Conservation (phyloP, 106 monocot species). For the Dioscorea dumetorum region DNA sequence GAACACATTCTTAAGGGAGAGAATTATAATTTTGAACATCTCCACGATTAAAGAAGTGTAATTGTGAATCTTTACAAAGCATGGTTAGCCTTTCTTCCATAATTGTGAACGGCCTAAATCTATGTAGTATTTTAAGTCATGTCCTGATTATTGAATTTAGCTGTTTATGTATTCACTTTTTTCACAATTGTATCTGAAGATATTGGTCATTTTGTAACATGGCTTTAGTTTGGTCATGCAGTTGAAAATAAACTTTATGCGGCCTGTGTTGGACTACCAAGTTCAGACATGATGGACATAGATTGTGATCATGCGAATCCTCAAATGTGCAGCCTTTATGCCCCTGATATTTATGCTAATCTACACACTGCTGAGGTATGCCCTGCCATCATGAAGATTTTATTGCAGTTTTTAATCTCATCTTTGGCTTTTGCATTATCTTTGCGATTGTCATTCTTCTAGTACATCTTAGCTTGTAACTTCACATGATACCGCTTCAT, state of each 20-base stretch:
- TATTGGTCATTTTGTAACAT: neutral
- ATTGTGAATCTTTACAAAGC: too few species aligned
- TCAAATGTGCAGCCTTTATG: constrained; percentile 73
- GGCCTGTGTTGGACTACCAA: constrained; percentile 15
- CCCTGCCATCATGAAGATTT: neutral
- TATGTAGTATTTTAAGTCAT: too few species aligned
- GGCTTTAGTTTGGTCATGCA: constrained; percentile 7
- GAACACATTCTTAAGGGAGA: neutral
- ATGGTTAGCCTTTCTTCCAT: too few species aligned
- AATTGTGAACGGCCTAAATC: too few species aligned
- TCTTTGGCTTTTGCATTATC: neutral
- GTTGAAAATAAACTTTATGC: constrained; percentile 16
- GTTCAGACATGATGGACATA: constrained; percentile 39
- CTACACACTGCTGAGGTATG: constrained; percentile 68
- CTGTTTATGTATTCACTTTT: too few species aligned
- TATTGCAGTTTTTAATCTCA: neutral
- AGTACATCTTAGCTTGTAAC: neutral
- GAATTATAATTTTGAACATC: neutral
- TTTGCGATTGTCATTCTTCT: neutral
- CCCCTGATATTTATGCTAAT: constrained; percentile 59
- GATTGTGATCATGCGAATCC: constrained; percentile 72
- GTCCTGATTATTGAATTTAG: too few species aligned
- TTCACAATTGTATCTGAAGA: too few species aligned
- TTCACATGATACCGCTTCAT: neutral
- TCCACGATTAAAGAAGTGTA: too few species aligned